Percentiles rank a stretch among this genome's conserved stretches.
Evolutionary conservation across 1,139 yeast species (phyloP).

Genomic region (Magnusiomyces tetraspermus): DNA sequence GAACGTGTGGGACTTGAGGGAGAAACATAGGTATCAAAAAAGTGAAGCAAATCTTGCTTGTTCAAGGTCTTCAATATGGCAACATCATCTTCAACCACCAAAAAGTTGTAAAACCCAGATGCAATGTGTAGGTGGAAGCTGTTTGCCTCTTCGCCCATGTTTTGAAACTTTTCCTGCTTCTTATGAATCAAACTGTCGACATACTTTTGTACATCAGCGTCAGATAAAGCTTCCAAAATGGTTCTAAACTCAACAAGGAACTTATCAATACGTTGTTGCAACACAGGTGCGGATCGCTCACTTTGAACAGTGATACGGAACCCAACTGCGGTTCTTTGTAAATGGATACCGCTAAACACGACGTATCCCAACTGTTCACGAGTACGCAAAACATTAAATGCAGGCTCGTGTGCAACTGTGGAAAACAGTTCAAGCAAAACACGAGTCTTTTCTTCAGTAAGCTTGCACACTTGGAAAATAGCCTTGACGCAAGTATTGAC

Average conservation of each 20-base stretch:
- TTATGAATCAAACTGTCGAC: conserved; percentile 57
- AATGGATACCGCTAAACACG: conserved; percentile 67
- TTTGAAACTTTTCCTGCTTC: conserved; percentile 64
- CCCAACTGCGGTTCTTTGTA: conserved; percentile 67
- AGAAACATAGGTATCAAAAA: conserved; percentile 42
- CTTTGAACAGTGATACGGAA: conserved; percentile 77
- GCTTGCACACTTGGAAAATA: conserved; percentile 56
- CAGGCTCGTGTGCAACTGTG: conserved; percentile 74
- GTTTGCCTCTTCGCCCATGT: conserved; percentile 63
- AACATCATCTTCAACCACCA: conserved; percentile 46
- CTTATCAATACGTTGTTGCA: conserved; percentile 67
- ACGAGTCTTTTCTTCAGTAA: conserved; percentile 32
- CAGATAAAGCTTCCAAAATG: conserved; percentile 39
- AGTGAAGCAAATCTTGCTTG: conserved; percentile 47
- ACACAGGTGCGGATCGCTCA: conserved; percentile 66
- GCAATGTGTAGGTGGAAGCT: conserved; percentile 60
- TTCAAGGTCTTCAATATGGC: conserved; percentile 44
- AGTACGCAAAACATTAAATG: conserved; percentile 81
- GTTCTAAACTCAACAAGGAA: conserved; percentile 41
- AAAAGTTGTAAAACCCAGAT: conserved; percentile 72
- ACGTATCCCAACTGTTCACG: conserved; percentile 88
- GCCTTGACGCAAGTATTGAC: conserved; percentile 80
- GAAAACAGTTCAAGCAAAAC: conserved; percentile 58
- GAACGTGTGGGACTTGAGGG: conserved; percentile 35
- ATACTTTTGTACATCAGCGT: conserved; percentile 58